Evolutionary conservation across 768 basidiomycete species (phyloP), one percentile per base, ranked within the genome.

Genomic region (Guyanaporus albipodus): DNA sequence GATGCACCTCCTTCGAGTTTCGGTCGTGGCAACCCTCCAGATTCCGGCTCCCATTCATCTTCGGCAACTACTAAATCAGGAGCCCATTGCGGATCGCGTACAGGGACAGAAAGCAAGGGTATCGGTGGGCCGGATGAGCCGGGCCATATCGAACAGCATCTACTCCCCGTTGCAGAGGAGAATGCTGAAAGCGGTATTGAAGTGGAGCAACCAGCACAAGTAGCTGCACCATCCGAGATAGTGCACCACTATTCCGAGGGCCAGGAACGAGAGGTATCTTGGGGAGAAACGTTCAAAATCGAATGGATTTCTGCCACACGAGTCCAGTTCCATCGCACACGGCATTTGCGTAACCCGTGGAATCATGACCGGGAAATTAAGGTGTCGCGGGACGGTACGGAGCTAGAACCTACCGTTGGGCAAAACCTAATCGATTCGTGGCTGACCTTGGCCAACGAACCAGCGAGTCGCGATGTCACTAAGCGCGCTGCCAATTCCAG

Each of bases 321-420:
- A 3, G 63, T 97, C 3, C 82, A 90, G 0, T 97, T 97, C 66
- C 67, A 73, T 51, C 79, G 79, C 36, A 86, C 86, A 27, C 77
- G 83, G 22, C 86, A 91, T 60, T 66, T 96, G 42, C 81, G 89
- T 33, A 98, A 97, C 61, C 85, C 86, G 3, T 97, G 93, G 92
- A 97, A 97, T 56, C 80, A 90, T 54, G 88, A 87, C 48, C 71
- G 80, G 40, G 83, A 88, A 58, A 75, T 89, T 36, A 87, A 89
- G 70, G 80, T 89, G 8, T 91, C 88, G 11, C 73, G 89, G 38
- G 91, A 94, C 61, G 94, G 94, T 15, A 96, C 93, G 2, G 94
- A 97, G 62, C 63, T 98, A 17, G 94, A 97, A 62, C 91, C 93
- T 3, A 59, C 58, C 2, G 77, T 89, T 12, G 89, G 88, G 21